phyloP scores from a whole-genome alignment of 345 rosid genomes.

The Brassica nigra region DNA sequence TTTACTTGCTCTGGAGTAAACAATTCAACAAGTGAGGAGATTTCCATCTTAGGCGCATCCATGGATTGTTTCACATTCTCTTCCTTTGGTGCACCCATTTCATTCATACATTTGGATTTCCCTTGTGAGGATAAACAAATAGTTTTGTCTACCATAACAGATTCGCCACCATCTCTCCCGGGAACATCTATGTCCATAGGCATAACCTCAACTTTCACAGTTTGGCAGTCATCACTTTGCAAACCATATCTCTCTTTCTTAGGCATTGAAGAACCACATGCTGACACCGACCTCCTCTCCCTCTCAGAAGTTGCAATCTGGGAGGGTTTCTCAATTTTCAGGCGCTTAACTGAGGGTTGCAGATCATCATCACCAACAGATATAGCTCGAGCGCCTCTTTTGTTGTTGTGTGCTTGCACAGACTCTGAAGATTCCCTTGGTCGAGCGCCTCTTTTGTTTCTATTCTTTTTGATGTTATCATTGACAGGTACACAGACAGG shows the following conservation, averaged over 20 bases:
- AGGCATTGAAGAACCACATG: constrained; percentile 28
- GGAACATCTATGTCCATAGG: constrained; percentile 57
- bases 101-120: constrained; percentile 48
- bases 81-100: constrained; percentile 49
- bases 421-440: constrained; percentile 47
- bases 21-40: constrained; percentile 68
- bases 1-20: constrained; percentile 89
- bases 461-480: constrained; percentile 42
- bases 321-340: constrained; percentile 60
- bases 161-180: constrained; percentile 36
- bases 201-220: constrained; percentile 47
- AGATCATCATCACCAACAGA: constrained; percentile 43
- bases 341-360: constrained; percentile 70
- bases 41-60: constrained; percentile 59
- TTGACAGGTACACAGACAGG: constrained; percentile 72
- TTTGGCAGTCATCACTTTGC: constrained; percentile 36
- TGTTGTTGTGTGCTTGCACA: constrained; percentile 37
- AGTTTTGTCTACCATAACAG: constrained; percentile 37
- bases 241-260: constrained; percentile 47
- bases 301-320: constrained; percentile 42
- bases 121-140: constrained; percentile 41
- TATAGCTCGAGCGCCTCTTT: constrained; percentile 42
- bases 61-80: constrained; percentile 48
- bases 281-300: constrained; percentile 39
- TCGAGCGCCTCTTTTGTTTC: constrained; percentile 36